Conservation (phyloP, 371 early-diverging fungal genomes). For the Mortierella sp. region DNA sequence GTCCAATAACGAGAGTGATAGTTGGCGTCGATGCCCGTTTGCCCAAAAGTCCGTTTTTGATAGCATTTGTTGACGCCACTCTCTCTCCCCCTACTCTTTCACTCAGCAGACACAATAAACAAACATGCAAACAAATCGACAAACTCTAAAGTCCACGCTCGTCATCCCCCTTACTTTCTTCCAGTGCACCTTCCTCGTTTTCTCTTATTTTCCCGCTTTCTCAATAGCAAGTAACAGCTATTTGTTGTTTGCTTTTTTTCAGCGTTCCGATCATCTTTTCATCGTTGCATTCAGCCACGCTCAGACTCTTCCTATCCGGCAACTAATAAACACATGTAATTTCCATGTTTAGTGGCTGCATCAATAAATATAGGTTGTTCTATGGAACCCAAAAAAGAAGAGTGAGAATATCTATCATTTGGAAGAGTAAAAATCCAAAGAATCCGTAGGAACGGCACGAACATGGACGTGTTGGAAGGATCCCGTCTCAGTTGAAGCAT, state of each 20-base stretch:
- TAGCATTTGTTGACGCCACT: background rate
- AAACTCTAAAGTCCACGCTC: background rate
- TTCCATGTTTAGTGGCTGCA: background rate
- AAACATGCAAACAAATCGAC: background rate
- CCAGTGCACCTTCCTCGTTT: background rate
- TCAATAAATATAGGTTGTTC: background rate
- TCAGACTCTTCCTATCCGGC: background rate
- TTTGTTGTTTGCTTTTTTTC: too few species aligned
- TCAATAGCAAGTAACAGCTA: background rate
- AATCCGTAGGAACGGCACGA: constrained; percentile 28
- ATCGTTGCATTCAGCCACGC: background rate
- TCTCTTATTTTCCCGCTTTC: background rate
- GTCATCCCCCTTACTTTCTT: background rate
- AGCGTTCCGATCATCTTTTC: background rate
- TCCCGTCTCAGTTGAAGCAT: constrained; percentile 21
- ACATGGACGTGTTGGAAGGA: constrained; percentile 53
- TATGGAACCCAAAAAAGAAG: background rate
- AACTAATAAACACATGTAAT: background rate
- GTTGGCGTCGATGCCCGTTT: background rate
- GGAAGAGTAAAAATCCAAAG: constrained; percentile 17
- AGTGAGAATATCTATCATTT: background rate
- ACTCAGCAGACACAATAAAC: background rate
- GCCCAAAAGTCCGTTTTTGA: background rate
- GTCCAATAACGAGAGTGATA: background rate
- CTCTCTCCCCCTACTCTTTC: background rate